Base-by-base conservation (phyloP, 2,329 filamentous ascomycete species). In the Akanthomyces lecanii region DNA sequence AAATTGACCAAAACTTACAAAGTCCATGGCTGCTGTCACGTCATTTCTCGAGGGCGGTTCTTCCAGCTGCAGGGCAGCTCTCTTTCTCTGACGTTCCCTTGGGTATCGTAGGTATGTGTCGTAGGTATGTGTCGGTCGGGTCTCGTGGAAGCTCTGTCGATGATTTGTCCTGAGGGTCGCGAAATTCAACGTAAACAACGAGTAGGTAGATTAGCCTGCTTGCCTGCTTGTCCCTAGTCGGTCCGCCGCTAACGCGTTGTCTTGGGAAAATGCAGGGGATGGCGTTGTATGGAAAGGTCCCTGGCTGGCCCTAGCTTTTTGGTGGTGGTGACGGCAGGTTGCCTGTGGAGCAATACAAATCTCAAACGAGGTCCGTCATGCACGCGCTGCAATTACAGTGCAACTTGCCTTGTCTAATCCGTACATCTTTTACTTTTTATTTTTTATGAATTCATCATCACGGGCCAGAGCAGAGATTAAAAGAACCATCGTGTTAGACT, bases 21-120 rank as follows among this genome's bases (percentile, higher is more conserved):
- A 85, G 75, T 85, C 82, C 82, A 85, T 85, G 71, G 71, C 75
- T 74, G 73, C 74, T 69, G 71, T 71, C 73, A 73, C 76, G 74
- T 76, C 81, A 82, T 83, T 71, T 77, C 82, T 53, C n/a, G 30
- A 25, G 50, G 59, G 50, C 25, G 51, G 40, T 54, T 40, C 0
- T 40, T 38, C 25, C 30, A 30, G 58, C 58, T 48, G 36, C 33
- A 36, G 30, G 44, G 36, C 54, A 57, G 25, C 42, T 36, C 28
- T 36, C 12, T 45, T 56, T 18, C 33, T 53, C 16, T 51, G 23
- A 23, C 23, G 10, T 33, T 38, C 21, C 44, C 25, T 25, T 25
- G n/a, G 28, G 44, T 57, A 25, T 47, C 44, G 55, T 42, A 58
- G 28, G 28, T 58, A 33, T 48, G 42, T 58, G 55, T 58, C 25